Evolutionary conservation across 495 filamentous ascomycete genomes (phyloP).

Genomic region (Penicillium pancosmium): DNA sequence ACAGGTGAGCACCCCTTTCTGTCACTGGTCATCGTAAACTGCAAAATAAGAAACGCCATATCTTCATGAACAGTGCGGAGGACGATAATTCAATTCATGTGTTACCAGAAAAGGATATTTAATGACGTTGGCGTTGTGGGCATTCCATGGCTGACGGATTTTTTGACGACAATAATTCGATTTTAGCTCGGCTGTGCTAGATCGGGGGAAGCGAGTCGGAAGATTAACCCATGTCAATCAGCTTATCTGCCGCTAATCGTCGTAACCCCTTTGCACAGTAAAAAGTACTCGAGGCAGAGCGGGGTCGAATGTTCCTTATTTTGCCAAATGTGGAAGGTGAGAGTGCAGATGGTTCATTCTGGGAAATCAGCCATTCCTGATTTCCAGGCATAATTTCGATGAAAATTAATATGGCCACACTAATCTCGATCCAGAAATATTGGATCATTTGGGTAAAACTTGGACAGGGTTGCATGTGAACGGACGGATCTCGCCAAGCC

Average conservation of each 20-base stretch:
- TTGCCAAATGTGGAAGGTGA: constrained; percentile 2
- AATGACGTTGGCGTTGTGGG: background rate
- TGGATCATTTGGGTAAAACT: background rate
- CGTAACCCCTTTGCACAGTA: background rate
- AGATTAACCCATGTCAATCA: background rate
- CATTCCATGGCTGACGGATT: too few species aligned
- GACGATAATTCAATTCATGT: background rate
- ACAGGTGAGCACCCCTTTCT: too few species aligned
- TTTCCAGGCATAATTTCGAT: too few species aligned
- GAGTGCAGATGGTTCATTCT: background rate
- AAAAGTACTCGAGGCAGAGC: background rate
- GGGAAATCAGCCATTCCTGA: background rate
- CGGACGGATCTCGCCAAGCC: background rate
- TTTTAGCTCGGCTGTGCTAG: too few species aligned
- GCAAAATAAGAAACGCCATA: too few species aligned
- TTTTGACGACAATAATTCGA: too few species aligned
- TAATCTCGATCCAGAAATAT: background rate
- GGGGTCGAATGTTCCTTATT: background rate
- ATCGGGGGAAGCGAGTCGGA: too few species aligned
- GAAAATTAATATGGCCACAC: background rate
- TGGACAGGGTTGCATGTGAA: background rate
- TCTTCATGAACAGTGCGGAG: too few species aligned
- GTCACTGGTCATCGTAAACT: too few species aligned
- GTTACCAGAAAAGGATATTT: background rate
- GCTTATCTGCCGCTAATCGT: background rate